Evolutionary conservation across 2,329 filamentous ascomycete genomes (phyloP).

Genomic region (Botrytis aclada): DNA sequence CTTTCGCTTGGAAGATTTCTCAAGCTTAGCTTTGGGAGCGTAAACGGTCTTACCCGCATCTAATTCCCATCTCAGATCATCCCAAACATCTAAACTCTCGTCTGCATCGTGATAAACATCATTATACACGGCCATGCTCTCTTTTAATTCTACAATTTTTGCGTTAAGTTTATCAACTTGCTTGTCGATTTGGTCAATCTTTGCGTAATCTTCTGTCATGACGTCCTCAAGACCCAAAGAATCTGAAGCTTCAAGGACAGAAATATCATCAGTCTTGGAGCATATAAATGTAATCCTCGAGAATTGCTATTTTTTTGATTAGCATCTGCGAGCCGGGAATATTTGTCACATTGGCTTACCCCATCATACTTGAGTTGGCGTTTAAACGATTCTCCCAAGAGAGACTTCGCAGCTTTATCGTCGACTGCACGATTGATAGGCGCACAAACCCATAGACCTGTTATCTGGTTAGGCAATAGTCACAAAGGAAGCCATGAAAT

Average conservation of each 20-base stretch:
- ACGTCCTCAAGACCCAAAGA: slow-evolving; percentile 41
- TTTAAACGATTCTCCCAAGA: slow-evolving; percentile 56
- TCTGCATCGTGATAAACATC: slow-evolving; percentile 40
- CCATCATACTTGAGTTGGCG: slow-evolving; percentile 59
- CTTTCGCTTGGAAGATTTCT: slow-evolving; percentile 44
- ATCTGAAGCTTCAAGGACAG: slow-evolving; percentile 39
- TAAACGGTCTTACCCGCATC: slow-evolving; percentile 45
- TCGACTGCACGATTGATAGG: slow-evolving; percentile 59
- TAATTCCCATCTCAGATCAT: slow-evolving; percentile 40
- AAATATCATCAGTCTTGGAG: slow-evolving; percentile 61
- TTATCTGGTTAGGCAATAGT: neutral
- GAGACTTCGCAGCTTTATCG: slow-evolving; percentile 54
- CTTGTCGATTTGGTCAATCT: slow-evolving; percentile 30
- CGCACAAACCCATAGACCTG: slow-evolving; percentile 58
- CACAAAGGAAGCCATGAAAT: neutral
- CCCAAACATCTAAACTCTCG: slow-evolving; percentile 46
- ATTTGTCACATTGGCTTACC: slow-evolving; percentile 24
- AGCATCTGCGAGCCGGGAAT: neutral
- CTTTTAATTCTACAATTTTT: slow-evolving; percentile 33
- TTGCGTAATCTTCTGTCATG: slow-evolving; percentile 39
- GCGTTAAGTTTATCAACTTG: slow-evolving; percentile 25
- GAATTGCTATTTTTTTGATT: slow-evolving; percentile 3
- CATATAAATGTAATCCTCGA: slow-evolving; percentile 49
- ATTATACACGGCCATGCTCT: slow-evolving; percentile 39
- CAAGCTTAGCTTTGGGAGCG: slow-evolving; percentile 30